Conservation (phyloP, 2,329 filamentous ascomycete genomes). For the Lachnellula cervina region DNA sequence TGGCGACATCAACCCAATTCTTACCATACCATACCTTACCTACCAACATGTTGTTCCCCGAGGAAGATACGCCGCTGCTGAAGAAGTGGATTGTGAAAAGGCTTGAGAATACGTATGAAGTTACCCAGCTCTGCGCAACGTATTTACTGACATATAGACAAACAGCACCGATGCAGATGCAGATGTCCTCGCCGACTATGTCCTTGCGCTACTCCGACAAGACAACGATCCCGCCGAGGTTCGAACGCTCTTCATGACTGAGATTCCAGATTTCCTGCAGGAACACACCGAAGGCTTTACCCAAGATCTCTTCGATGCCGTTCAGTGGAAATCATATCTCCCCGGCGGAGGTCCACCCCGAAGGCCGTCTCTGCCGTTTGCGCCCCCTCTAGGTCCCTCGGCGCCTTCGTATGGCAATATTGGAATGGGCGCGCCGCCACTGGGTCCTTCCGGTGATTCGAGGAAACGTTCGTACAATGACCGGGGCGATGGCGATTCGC, state of each 20-base stretch:
- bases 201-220: conserved; percentile 69
- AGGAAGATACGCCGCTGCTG: conserved; percentile 57
- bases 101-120: conserved; percentile 63
- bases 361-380: conserved; percentile 21
- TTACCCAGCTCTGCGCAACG: background rate
- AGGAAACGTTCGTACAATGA: conserved; percentile 55
- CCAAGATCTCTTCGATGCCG: conserved; percentile 63
- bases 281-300: conserved; percentile 63
- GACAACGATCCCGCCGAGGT: conserved; percentile 63
- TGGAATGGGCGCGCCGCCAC: conserved; percentile 16
- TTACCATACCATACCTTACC: background rate
- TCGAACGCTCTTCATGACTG: conserved; percentile 61
- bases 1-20: background rate
- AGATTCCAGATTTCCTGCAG: conserved; percentile 71
- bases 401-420: conserved; percentile 19
- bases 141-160: conserved; percentile 7
- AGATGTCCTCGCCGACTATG: conserved; percentile 78
- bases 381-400: conserved; percentile 27
- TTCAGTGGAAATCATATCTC: conserved; percentile 57
- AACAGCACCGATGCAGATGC: conserved; percentile 71
- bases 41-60: conserved; percentile 53
- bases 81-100: conserved; percentile 76
- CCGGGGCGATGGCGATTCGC: conserved; percentile 39
- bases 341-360: conserved; percentile 46
- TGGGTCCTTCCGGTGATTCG: conserved; percentile 26